A percentile compares a stretch with the other conserved stretches of the same genome.
These are phyloP conservation scores for Cladophialophora yegresii DNA, from an alignment of 2,329 filamentous ascomycete genomes.

Conservation along the genomic window DNA sequence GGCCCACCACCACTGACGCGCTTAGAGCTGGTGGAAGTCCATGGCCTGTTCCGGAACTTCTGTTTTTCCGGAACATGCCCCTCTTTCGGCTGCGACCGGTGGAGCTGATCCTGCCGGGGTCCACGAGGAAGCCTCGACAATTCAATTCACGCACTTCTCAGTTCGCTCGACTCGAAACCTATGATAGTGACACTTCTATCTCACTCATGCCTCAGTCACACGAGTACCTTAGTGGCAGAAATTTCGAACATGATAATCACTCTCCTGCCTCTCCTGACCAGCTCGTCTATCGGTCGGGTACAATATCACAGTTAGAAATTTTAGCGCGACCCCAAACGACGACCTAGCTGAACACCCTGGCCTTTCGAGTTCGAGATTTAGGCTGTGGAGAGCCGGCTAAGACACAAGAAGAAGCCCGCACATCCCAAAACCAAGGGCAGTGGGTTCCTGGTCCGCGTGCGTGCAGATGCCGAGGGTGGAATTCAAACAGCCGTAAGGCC, in stretches of 20 bases:
- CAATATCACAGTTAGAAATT: too few relatives aligned
- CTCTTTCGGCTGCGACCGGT: not conserved
- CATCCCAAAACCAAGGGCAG: not conserved
- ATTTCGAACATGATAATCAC: not conserved
- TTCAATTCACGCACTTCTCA: not conserved
- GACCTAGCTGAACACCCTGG: conserved; percentile 16
- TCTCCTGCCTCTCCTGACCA: not conserved
- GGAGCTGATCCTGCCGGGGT: conserved; percentile 3
- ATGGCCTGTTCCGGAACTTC: not conserved
- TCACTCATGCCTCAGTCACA: not conserved
- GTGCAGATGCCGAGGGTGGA: not conserved
- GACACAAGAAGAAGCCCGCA: not conserved
- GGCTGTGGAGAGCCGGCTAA: conserved; percentile 11
- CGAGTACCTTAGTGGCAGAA: not conserved
- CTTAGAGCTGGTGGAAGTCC: not conserved
- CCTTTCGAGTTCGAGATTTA: conserved; percentile 11
- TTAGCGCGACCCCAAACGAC: not conserved
- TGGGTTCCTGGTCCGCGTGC: not conserved
- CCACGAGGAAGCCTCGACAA: conserved; percentile 4
- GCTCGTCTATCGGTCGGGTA: not conserved
- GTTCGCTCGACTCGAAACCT: too few relatives aligned
- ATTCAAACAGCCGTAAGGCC: not conserved
- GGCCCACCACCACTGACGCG: not conserved
- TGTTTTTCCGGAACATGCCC: not conserved
- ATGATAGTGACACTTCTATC: not conserved